Evolutionary conservation across 345 rosid species (phyloP), one percentile per base, ranked within the genome.

Genomic region (Salix suchowensis): DNA sequence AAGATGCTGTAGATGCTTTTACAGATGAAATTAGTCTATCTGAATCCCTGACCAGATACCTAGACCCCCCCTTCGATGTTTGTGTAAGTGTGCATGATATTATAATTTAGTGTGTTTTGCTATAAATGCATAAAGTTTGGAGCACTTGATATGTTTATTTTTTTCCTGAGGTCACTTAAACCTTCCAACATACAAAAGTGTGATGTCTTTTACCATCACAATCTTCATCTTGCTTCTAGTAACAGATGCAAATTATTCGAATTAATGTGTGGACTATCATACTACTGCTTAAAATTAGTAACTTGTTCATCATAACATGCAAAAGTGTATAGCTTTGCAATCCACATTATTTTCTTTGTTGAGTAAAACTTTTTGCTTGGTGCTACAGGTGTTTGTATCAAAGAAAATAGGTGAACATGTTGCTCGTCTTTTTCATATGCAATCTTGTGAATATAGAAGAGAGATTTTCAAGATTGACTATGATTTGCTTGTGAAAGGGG

Each of bases 341-440:
- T 46, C 70, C 19, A 32, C 3, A 9, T 37, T n/a, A 21, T 74
- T n/a, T 6, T 3, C 21, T 7, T 39, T 37, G 66, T 76, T 28
- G 48, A 71, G 16, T 71, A 18, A 71, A 48, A 42, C 4, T 26
- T 42, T 60, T 24, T 70, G 10, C 61, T 18, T 69, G 48, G 50
- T 74, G 71, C 28, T 48, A 39, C 85, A 96, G 98, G 91, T 87
- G 68, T 86, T 96, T 84, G 75, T 89, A 65, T 72, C 97, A 6
- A 86, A 86, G 89, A 90, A 23, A 79, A 67, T 55, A 55, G 91
- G 82, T 62, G 76, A 28, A 13, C 74, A 77, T 15, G 84, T 79
- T 28, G 82, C 79, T 55, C 79, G 70, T 74, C 76, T 90, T 73
- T 91, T 89, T 84, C 82, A 73, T 65, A 80, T 85, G 71, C 78